Base-by-base conservation (phyloP, 176 grass and related monocot genomes). In the Musa itinerans region DNA sequence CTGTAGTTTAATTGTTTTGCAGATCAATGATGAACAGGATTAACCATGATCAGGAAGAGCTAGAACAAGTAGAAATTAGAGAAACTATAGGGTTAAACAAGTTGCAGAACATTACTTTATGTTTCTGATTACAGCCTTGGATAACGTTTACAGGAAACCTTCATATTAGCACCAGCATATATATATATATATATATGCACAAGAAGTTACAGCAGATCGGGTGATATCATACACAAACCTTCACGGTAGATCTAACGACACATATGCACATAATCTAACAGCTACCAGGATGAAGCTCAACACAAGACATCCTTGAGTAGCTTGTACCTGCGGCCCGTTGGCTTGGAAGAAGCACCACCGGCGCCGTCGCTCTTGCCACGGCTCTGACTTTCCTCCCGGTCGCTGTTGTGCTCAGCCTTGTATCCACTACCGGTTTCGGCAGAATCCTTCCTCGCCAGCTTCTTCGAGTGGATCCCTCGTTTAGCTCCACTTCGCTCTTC, bases 261-360 rank as follows among this genome's bases (percentile, higher is more conserved):
- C 17, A 66, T 66, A 66, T 66, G 12, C 11, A 34, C 2, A 67
- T 26, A 34, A 20, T 11, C 19, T 9, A 72, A 11, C 11, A 72
- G 10, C 13, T 3, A 10, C 5, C 4, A 53, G 11, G 21, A 11
- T 3, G 10, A 20, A 27, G 21, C 10, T 84, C 84, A 94, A 78
- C 88, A 99, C 34, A 94, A 69, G 74, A 99, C 95, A 81, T 99
- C 95, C 86, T 99, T 99, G 66, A 99, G 91, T 63, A 99, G 89
- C 86, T 99, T 99, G 83, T 99, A 99, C 86, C 95, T 90, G 81
- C 96, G 96, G 65, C 85, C 86, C 11, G 84, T 62, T 22, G 85
- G 75, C 84, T 93, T 94, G 13, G 88, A 81, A 53, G 84, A 82
- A 9, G 63, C 2, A 0, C 53, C n/a, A 25, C 50, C n/a, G 1